Evolutionary conservation across 1,139 yeast species (phyloP), one percentile per base, ranked within the genome.

Genomic region (Magnusiomyces paraingens): DNA sequence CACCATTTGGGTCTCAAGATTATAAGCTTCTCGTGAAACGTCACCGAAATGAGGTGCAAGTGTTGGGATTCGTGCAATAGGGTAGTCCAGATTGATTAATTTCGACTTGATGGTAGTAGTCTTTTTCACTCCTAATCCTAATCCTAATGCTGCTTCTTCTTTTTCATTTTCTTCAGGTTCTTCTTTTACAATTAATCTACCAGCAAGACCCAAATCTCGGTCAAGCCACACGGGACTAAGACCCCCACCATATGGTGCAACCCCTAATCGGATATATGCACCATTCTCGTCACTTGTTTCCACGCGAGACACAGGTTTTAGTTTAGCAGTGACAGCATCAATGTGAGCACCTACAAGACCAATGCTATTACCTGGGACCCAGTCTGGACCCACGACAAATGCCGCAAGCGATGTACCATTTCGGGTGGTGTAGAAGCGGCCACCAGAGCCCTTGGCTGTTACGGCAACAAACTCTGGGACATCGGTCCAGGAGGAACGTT

Each of bases 301-400:
- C 62, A 80, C 80, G 63, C 83, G 81, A 20, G 95, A 86, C 46
- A 87, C 73, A 6, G 97, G 97, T 71, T 90, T 90, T 61, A 90
- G 54, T 53, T 58, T 56, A 50, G 64, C 58, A 49, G 88, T 82
- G 18, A 95, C 93, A 3, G 95, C 88, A 66, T 90, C 97, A 0
- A 95, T 86, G 66, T 90, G 97, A 10, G 94, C 91, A 11, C 95
- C 96, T 50, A 88, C 83, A 55, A 90, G 80, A 1, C 95, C 83
- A 55, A 87, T 75, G 10, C 95, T 93, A 59, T 84, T 82, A 12
- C 95, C 95, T 17, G 86, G 82, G 42, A 67, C 63, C 76, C 83
- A 86, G 52, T 79, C 68, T 47, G 90, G 91, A 20, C 90, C 84
- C 22, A 70, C 58, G 2, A 82, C 79, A 69, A 89, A 89, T 1